A percentile compares a stretch with the other conserved stretches of the same genome.
phyloP scores from a whole-genome alignment of 768 basidiomycete species.

The Xerocomus potaroensis region DNA sequence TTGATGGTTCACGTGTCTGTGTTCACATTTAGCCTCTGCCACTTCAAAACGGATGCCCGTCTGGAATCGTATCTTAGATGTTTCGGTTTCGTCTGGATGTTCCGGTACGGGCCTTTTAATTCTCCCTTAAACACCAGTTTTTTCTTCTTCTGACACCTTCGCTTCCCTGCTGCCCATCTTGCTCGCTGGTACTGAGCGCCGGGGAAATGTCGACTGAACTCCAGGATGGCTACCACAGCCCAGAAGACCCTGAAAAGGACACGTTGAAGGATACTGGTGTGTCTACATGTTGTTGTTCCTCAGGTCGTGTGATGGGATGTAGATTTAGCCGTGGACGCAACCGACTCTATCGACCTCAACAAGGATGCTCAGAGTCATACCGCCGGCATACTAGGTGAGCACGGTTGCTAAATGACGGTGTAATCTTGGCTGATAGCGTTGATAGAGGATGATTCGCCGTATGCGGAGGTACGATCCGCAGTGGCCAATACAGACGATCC shows the following conservation, averaged over 20 bases:
- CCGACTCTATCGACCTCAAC: constrained; percentile 36
- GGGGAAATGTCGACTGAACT: constrained; percentile 13
- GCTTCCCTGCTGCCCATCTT: background rate
- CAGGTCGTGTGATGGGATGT: too few relatives aligned
- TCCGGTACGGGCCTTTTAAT: background rate
- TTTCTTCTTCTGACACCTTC: background rate
- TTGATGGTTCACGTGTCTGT: too few relatives aligned
- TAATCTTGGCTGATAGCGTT: constrained; percentile 10
- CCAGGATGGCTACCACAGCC: background rate
- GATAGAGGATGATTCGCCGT: constrained; percentile 45
- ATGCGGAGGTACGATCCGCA: constrained; percentile 25
- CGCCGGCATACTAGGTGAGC: constrained; percentile 18
- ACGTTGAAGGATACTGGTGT: constrained; percentile 7
- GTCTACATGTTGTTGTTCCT: too few relatives aligned
- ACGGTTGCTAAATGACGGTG: background rate
- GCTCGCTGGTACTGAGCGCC: background rate
- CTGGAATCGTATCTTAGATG: too few relatives aligned
- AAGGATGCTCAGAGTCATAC: constrained; percentile 23
- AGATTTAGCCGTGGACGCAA: constrained; percentile 4
- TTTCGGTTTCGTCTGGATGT: background rate
- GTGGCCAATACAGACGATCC: constrained; percentile 51
- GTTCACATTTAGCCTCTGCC: too few relatives aligned
- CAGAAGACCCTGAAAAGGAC: constrained; percentile 14
- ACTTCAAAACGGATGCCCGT: too few relatives aligned
- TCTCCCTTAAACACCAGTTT: too few relatives aligned